Evolutionary conservation across 805 yeast species (phyloP), one percentile per base, ranked within the genome.

Genomic region (Yarrowia hollandica): DNA sequence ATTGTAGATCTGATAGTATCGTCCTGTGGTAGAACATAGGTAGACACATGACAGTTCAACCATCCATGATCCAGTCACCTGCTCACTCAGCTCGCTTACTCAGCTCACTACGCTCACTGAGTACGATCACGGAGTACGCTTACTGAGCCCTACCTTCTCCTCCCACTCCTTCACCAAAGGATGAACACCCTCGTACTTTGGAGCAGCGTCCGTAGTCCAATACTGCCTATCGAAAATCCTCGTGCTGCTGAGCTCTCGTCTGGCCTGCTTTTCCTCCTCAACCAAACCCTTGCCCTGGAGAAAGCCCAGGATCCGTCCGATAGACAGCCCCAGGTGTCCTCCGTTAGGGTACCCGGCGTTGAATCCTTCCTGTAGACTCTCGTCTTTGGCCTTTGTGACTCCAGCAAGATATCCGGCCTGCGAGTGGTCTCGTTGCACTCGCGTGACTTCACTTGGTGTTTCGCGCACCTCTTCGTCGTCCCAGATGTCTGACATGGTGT

Each of bases 381-480:
- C 71, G 64, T 88, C 95, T 65, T 88, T 85, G 4, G 89, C 81
- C 14, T 69, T 71, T 1, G 88, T 76, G 5, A 91, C 67, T 0
- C 97, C 98, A 62, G 86, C 96, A 4, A 89, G 71, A 64, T 88
- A 91, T 0, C 97, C 98, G 62, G 85, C 85, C 63, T 87, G 88
- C 8, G 76, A 77, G 68, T 91, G 97, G 9, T 76, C 78, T 26
- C 91, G 74, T 22, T 64, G 64, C 1, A 75, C 64, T 11, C 58
- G 58, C 3, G 58, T 52, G 33, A 52, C 26, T 11, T 52, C 58
- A 18, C 35, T 52, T 25, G 58, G 58, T n/a, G 55, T 15, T 33
- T 48, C 55, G 11, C 55, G 6, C 12, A 33, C 39, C 19, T 52
- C 58, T n/a, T 37, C 58, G 33, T 52, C 58, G 11, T 37, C 44